Base-by-base conservation (phyloP, 2,329 filamentous ascomycete genomes). In the Apiospora sp. region DNA sequence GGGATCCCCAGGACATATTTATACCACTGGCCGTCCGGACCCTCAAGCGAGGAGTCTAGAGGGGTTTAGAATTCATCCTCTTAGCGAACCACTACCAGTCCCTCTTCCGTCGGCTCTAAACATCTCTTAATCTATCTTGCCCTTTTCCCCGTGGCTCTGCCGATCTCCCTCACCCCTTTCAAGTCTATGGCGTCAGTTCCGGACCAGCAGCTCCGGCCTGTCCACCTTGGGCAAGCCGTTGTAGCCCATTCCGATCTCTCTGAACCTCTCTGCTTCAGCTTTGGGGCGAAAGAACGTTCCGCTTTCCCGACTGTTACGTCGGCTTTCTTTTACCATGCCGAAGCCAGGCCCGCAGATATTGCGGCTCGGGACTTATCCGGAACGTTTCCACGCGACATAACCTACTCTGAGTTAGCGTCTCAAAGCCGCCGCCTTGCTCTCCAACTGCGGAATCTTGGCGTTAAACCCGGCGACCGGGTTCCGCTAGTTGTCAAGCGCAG, bases 401-500 rank as follows among this genome's bases (percentile, higher is more conserved):
- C 86, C 6, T 88, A 88, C 75, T 75, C 76, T 4, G 82, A 86
- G 71, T 83, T 88, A 68, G 84, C 85, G 48, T 76, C 72, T 49
- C 79, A 81, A 37, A 83, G 83, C 61, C 86, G 87, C 76, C 77
- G 78, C 24, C 80, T 88, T 14, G 83, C 86, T 54, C 78, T 81
- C 70, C 76, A 81, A 27, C 82, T 88, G 19, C 78, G 80, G 75
- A 64, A 71, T 64, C 71, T 78, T 43, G 86, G 86, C 44, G 81
- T 88, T 34, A 75, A 77, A 48, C 83, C 84, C 34, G 81, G 82
- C 7, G 85, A 89, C 75, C 82, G 86, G 49, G 83, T 90, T 7
- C 87, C 86, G n/a, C 82, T 90, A 37, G 84, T 90, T n/a, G 86
- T 87, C 72, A 86, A 86, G 73, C 84, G 89, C 19, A 86, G 87